Evolutionary conservation across 306 rosid species (phyloP), one percentile per base, ranked within the genome.

Genomic region (Rosa rugosa): DNA sequence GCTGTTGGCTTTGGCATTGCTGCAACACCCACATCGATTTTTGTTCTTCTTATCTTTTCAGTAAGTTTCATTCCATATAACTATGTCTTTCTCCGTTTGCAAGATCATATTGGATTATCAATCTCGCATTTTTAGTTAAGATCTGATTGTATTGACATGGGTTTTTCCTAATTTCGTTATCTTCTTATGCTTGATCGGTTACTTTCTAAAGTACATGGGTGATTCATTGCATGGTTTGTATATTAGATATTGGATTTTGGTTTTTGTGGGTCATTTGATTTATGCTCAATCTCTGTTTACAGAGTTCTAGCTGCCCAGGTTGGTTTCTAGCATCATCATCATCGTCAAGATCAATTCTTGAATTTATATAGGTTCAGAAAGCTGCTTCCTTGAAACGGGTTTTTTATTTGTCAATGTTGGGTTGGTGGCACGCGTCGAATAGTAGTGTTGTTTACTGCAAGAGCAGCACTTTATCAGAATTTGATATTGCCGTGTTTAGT

Each of bases 1-100:
- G 34, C 67, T 73, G 51, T 51, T 40, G 56, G 22, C 8, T n/a
- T 75, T 62, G 46, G 51, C 79, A 75, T 62, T 63, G 60, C 70
- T 60, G 38, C 49, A 45, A 27, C 18, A 27, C 71, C 46, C 71
- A 75, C 46, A 31, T 44, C 65, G 38, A 27, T 31, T 27, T 8
- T 17, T 57, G 16, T 60, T 17, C 5, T 5, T 44, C 60, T 18
- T 31, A 9, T 45, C 44, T 75, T 31, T 60, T 14, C 78, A 1
- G 79, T 45, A 75, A 45, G 79, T 46, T 63, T 36, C 70, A 66
- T 42, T 31, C 31, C 12, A 25, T 40, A 12, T 0, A 13, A 17
- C 12, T 31, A 27, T 16, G 22, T 59, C 4, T 44, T 56, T 59
- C 2, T 14, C 51, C 51, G 66, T 22, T 56, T 73, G 18, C 54